A percentile compares a stretch with the other conserved stretches of the same genome.
These are phyloP conservation scores for Calonectria multiphialidica DNA, from an alignment of 2,329 filamentous ascomycete genomes.

Conservation along the genomic window DNA sequence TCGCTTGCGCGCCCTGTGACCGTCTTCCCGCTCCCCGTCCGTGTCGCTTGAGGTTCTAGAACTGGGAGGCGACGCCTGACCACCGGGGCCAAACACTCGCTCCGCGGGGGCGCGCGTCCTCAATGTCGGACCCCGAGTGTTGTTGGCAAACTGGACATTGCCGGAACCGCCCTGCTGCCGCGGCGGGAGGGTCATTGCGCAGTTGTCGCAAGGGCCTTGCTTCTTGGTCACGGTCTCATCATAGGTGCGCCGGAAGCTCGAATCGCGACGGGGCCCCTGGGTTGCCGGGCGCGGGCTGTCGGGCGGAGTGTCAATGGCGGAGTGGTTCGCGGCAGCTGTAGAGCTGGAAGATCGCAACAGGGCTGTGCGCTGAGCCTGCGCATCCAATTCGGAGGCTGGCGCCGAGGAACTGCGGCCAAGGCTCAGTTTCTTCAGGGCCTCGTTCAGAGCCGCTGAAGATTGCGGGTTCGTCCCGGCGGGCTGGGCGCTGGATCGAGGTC, in stretches of 20 bases:
- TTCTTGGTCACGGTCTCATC: constrained; percentile 74
- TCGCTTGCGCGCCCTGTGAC: constrained; percentile 54
- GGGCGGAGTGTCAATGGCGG: constrained; percentile 68
- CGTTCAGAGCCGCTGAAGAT: constrained; percentile 55
- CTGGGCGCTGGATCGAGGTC: constrained; percentile 56
- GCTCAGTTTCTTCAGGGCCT: constrained; percentile 62
- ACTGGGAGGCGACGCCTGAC: constrained; percentile 62
- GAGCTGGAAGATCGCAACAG: constrained; percentile 55
- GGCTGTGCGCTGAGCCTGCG: constrained; percentile 56
- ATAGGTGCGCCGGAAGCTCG: constrained; percentile 72
- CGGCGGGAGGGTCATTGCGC: constrained; percentile 72
- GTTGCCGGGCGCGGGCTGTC: constrained; percentile 64
- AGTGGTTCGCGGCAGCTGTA: constrained; percentile 49
- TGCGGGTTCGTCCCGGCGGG: constrained; percentile 48
- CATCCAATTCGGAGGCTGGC: constrained; percentile 59
- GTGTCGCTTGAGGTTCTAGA: constrained; percentile 66
- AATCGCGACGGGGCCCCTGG: constrained; percentile 62
- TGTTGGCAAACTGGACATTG: constrained; percentile 47
- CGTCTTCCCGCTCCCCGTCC: constrained; percentile 62
- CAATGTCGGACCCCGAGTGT: constrained; percentile 66
- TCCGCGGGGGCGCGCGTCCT: constrained; percentile 72
- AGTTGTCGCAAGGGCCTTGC: constrained; percentile 76
- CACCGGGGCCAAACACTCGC: constrained; percentile 63
- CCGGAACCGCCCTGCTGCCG: constrained; percentile 46
- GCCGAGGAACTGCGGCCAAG: constrained; percentile 58